Evolutionary conservation across 805 yeast genomes (phyloP), one percentile per base, ranked within the genome.

Genomic region (Diddensiella santjacobensis): DNA sequence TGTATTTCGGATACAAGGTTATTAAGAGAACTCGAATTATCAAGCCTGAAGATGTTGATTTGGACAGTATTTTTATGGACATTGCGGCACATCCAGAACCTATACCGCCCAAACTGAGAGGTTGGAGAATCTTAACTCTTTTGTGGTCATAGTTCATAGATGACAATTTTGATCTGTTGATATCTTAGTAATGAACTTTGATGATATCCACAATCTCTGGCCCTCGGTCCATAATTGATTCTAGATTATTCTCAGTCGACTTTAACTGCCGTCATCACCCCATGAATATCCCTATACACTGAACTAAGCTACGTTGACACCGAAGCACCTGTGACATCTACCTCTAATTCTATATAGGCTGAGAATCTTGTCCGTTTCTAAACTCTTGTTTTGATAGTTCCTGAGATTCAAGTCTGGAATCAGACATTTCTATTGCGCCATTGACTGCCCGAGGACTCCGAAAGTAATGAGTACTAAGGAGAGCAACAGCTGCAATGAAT

Each of bases 1-100:
- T 76, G 18, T 79, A 66, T 77, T 23, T 40, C n/a, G 43, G 43
- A 4, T 40, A 40, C 22, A 83, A 83, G 68, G n/a, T 81, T 33
- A 22, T 44, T 15, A 30, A 48, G 37, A 52, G 40, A 33, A 52
- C 52, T n/a, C 46, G 42, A 39, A 23, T 20, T 23, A 38, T 51
- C 18, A 35, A 42, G 40, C 49, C 51, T 3, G 45, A 41, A 29
- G 54, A 50, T 24, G 51, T 53, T n/a, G 56, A 52, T 36, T 42
- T 52, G 40, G 24, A 33, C 3, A 20, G 40, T 23, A 8, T 47
- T 4, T 47, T 47, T 23, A 17, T 36, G 18, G 49, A 39, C 35
- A 26, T 33, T 10, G 31, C 17, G n/a, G 35, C 15, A 17, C 43
- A 40, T 33, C 52, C 50, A 10, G 50, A 47, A 24, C 29, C 33